Evolutionary conservation across 2,329 filamentous ascomycete species (phyloP).

Genomic region (Drechslerella dactyloides): DNA sequence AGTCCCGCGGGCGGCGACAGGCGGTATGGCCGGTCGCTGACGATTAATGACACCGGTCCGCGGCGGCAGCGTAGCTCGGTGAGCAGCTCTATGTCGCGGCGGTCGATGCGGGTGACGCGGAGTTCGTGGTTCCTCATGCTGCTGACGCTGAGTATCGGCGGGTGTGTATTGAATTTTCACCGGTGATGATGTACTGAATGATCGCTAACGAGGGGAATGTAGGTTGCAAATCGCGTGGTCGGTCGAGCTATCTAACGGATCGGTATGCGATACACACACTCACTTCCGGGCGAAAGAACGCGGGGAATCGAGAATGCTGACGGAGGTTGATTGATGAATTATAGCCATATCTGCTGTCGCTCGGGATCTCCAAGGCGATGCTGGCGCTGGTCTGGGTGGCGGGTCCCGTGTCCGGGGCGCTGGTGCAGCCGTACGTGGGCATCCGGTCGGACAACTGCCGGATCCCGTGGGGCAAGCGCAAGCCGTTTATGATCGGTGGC

Average conservation of each 20-base stretch:
- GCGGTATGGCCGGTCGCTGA: slow-evolving; percentile 46
- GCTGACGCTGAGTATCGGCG: slow-evolving; percentile 84
- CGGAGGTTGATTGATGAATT: slow-evolving; percentile 5
- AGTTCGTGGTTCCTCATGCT: slow-evolving; percentile 84
- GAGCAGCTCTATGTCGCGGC: slow-evolving; percentile 42
- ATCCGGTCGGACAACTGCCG: slow-evolving; percentile 81
- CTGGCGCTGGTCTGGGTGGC: slow-evolving; percentile 87
- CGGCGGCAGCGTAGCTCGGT: slow-evolving; percentile 44
- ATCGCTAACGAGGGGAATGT: slow-evolving; percentile 36
- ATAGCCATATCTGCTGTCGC: slow-evolving; percentile 73
- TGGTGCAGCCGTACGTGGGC: slow-evolving; percentile 83
- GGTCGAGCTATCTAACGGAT: slow-evolving; percentile 91
- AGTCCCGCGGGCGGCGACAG: slow-evolving; percentile 40
- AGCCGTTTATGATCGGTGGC: slow-evolving; percentile 80
- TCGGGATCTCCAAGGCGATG: slow-evolving; percentile 80
- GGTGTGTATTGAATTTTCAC: slow-evolving; percentile 59
- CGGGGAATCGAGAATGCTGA: slow-evolving; percentile 14
- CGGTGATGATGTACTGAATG: slow-evolving; percentile 29
- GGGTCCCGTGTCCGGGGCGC: slow-evolving; percentile 75
- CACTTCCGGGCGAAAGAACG: not conserved
- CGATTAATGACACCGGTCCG: slow-evolving; percentile 39
- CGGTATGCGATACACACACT: slow-evolving; percentile 60
- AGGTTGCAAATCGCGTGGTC: slow-evolving; percentile 93
- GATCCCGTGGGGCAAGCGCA: slow-evolving; percentile 75
- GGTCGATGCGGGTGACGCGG: slow-evolving; percentile 64